Evolutionary conservation across 1,284 basidiomycete genomes (phyloP).

Genomic region (Rhodofomes roseus): DNA sequence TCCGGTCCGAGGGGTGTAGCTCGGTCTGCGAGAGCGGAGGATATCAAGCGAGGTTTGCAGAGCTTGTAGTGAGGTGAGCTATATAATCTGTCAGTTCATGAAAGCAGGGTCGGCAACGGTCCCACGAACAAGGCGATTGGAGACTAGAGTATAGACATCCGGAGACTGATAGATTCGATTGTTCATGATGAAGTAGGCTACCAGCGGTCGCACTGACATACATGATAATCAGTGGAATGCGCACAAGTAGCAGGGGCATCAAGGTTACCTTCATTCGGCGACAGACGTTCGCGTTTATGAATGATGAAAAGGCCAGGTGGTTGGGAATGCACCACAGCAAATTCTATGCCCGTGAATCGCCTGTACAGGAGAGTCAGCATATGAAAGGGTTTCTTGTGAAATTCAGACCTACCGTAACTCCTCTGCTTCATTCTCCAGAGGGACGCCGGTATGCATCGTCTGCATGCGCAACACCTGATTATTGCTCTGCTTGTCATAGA

Average conservation of each 20-base stretch:
- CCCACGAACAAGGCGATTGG: slow-evolving; percentile 69
- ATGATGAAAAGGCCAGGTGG: slow-evolving; percentile 81
- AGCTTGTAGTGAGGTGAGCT: slow-evolving; percentile 71
- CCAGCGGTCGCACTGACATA: slow-evolving; percentile 60
- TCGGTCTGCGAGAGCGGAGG: slow-evolving; percentile 65
- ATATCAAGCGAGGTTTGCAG: slow-evolving; percentile 71
- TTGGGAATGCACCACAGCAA: slow-evolving; percentile 72
- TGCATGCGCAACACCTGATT: slow-evolving; percentile 89
- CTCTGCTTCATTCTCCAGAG: slow-evolving; percentile 69
- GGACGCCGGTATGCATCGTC: slow-evolving; percentile 72
- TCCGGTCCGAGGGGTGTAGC: slow-evolving; percentile 75
- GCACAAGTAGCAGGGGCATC: slow-evolving; percentile 8
- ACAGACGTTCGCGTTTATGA: slow-evolving; percentile 78
- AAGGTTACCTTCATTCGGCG: slow-evolving; percentile 71
- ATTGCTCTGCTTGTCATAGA: slow-evolving; percentile 87
- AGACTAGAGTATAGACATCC: slow-evolving; percentile 76
- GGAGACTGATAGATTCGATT: slow-evolving; percentile 85
- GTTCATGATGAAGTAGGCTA: slow-evolving; percentile 82
- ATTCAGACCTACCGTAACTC: slow-evolving; percentile 63
- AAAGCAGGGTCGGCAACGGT: background rate
- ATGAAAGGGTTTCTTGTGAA: slow-evolving; percentile 6
- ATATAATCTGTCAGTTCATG: slow-evolving; percentile 4
- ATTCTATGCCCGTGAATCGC: slow-evolving; percentile 81
- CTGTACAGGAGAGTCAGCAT: slow-evolving; percentile 33
- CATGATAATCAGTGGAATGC: slow-evolving; percentile 3